Base-by-base conservation (phyloP, 306 rosid genomes). In the Begonia masoniana region DNA sequence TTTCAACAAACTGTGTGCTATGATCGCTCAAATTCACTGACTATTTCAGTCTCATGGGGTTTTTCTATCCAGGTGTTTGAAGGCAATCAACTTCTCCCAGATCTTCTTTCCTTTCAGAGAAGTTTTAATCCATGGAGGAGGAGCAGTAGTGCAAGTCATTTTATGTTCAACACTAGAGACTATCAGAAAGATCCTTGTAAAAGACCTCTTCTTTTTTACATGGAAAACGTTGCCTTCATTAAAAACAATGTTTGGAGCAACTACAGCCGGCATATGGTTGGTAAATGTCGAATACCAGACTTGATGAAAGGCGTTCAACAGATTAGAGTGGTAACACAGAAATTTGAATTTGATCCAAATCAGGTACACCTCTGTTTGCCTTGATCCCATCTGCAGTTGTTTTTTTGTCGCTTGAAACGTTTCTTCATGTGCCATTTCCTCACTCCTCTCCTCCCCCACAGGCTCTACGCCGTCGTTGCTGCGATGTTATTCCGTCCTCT, bases 1-100 rank as follows among this genome's bases (percentile, higher is more conserved):
- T 69, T 86, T 74, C 99, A 86, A 67, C 94, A 79, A 67, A 71
- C 76, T 47, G 86, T 83, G 56, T 91, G 99, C 82, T 91, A 91
- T 61, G 92, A 83, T 52, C 71, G 35, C 31, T 55, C 71, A 4
- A 78, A 54, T 53, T 81, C 81, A 4, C 67, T 83, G 84, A 83
- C 92, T 15, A 59, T 86, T 68, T 83, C 96, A 2, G 75, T 91
- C 62, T 73, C 92, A 7, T 91, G 99, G 96, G 99, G 96, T 41
- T 76, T 62, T 59, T 78, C 86, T 9, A 51, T 91, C 59, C 94
- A 83, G 75, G 74, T 91, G 41, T 76, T 62, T 55, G 71, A 78
- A 62, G 88, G 92, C 61, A 86, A 78, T 50, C 72, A 59, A 49
- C 78, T 81, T 68, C 84, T 91, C 57, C 85, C 88, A 0, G 79